phyloP scores from a whole-genome alignment of 108 stramenopile species.

The Aureococcus anophagefferens region DNA sequence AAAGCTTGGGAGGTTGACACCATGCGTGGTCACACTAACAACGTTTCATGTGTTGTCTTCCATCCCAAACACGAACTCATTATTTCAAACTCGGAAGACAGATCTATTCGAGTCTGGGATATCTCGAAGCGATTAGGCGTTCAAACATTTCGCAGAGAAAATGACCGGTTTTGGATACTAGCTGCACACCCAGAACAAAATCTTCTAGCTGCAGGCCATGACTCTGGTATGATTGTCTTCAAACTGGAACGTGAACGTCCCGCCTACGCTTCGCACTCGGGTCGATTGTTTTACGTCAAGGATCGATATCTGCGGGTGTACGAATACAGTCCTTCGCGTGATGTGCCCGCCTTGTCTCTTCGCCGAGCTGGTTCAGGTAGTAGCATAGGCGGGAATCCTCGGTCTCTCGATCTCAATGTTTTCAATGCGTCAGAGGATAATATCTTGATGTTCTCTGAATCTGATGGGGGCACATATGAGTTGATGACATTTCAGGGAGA shows the following conservation, averaged over 20 bases:
- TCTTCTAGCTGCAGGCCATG: constrained; percentile 95
- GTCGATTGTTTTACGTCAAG: constrained; percentile 78
- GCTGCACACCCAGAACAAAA: constrained; percentile 86
- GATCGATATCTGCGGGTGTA: constrained; percentile 88
- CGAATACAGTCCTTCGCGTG: constrained; percentile 74
- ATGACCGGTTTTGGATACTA: constrained; percentile 94
- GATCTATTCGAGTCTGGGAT: constrained; percentile 97
- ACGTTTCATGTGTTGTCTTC: constrained; percentile 94
- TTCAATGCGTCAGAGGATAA: constrained; percentile 87
- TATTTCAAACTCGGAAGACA: constrained; percentile 93
- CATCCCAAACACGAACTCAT: constrained; percentile 97
- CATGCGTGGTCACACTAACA: constrained; percentile 97
- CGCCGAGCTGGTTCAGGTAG: constrained; percentile 77
- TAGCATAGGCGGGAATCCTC: constrained; percentile 80
- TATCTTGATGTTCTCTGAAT: constrained; percentile 71
- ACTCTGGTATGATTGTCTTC: constrained; percentile 98
- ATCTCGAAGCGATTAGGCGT: constrained; percentile 91
- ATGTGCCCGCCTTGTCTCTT: constrained; percentile 77
- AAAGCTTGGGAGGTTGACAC: constrained; percentile 99
- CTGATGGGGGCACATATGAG: constrained; percentile 91
- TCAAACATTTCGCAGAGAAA: constrained; percentile 95
- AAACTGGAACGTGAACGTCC: constrained; percentile 96
- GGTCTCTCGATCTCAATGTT: constrained; percentile 79
- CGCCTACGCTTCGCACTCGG: constrained; percentile 61
- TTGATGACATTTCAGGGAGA: constrained; percentile 76